Percentiles rank a stretch among this genome's conserved stretches.
These are phyloP conservation scores for Hanseniaspora valbyensis DNA, from an alignment of 805 yeast species.

Conservation along the genomic window DNA sequence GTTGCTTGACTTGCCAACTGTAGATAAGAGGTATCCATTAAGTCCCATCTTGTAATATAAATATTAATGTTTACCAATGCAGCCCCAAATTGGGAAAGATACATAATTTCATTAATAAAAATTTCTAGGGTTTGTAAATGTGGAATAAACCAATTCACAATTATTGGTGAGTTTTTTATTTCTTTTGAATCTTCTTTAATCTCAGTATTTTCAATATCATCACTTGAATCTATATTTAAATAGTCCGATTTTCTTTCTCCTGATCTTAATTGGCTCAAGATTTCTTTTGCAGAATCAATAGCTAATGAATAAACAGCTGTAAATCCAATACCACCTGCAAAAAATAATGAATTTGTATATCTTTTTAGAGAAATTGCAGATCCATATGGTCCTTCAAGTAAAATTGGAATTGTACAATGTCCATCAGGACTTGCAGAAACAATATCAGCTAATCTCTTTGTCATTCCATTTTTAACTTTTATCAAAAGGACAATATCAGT, in stretches of 20 bases:
- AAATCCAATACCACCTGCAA: conserved; percentile 70
- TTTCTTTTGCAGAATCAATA: conserved; percentile 24
- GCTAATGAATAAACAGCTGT: conserved; percentile 43
- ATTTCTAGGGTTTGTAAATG: not conserved
- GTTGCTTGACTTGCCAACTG: too few relatives aligned
- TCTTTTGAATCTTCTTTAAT: too few relatives aligned
- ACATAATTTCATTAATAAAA: conserved; percentile 1
- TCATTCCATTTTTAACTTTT: conserved; percentile 40
- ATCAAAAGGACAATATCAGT: conserved; percentile 33
- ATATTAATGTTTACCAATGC: not conserved
- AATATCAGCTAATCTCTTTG: conserved; percentile 29
- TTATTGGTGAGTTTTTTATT: not conserved
- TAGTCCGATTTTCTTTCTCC: not conserved
- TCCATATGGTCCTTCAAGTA: conserved; percentile 66
- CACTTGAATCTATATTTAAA: too few relatives aligned
- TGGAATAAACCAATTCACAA: conserved; percentile 5
- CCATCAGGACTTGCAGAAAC: conserved; percentile 24
- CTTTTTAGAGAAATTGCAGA: conserved; percentile 36
- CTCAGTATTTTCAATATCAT: too few relatives aligned
- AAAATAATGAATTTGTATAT: conserved; percentile 44
- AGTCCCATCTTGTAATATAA: conserved; percentile 1
- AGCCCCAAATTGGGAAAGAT: not conserved
- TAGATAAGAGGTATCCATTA: too few relatives aligned
- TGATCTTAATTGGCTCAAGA: not conserved
- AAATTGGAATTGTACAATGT: conserved; percentile 27